Evolutionary conservation across 768 basidiomycete genomes (phyloP).

Genomic region (Thelephora aurantiotincta): DNA sequence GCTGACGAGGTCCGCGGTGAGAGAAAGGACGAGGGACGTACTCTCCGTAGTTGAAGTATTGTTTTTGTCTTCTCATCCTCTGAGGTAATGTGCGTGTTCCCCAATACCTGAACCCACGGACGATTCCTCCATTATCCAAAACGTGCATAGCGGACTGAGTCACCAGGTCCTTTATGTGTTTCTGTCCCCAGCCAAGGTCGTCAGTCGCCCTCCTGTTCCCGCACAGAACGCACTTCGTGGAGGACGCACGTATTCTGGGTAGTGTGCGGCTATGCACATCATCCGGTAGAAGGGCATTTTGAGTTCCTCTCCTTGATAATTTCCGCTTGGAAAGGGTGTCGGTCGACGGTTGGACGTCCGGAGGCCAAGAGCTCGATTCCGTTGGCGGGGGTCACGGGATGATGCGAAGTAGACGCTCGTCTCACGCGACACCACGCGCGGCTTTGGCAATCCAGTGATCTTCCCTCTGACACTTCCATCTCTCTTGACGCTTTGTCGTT

Average conservation of each 20-base stretch:
- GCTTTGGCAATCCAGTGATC: conserved; percentile 1
- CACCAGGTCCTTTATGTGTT: conserved; percentile 63
- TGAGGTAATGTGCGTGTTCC: conserved; percentile 65
- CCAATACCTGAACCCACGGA: conserved; percentile 64
- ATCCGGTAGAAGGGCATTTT: conserved; percentile 83
- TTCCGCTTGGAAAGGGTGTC: not conserved
- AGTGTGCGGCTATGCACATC: conserved; percentile 71
- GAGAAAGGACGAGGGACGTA: conserved; percentile 29
- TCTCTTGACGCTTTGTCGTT: not conserved
- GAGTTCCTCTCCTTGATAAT: conserved; percentile 1
- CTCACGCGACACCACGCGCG: not conserved
- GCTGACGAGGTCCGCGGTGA: not conserved
- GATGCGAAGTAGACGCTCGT: not conserved
- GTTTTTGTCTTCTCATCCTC: conserved; percentile 51
- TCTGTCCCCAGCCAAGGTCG: conserved; percentile 26
- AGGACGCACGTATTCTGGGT: conserved; percentile 50
- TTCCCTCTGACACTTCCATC: too few relatives aligned
- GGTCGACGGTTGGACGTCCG: not conserved
- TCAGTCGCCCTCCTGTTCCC: not conserved
- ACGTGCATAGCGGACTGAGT: conserved; percentile 56
- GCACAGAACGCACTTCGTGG: not conserved
- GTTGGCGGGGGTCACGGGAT: not conserved
- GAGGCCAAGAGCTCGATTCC: not conserved
- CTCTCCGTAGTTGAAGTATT: conserved; percentile 55
- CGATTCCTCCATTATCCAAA: conserved; percentile 65